Base-by-base conservation (phyloP, 225 moss, liverwort and hornwort genomes). In the Thuidium tamariscinum region DNA sequence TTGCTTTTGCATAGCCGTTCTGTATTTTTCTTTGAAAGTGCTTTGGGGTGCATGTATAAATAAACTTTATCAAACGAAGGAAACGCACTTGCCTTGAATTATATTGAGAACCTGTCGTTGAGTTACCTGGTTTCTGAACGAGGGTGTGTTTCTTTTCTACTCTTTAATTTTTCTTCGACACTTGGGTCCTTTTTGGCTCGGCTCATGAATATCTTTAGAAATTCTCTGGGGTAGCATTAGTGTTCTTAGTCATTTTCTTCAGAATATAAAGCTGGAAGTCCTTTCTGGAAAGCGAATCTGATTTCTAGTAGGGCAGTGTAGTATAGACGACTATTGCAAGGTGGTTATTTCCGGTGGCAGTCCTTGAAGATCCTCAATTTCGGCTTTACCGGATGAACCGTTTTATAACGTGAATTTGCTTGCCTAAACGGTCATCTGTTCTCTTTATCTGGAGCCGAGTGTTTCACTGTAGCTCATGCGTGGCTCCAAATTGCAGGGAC, bases 401-500 rank as follows among this genome's bases (percentile, higher is more conserved):
- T 74, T 54, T 62, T n/a, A 19, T 16, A 74, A 60, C 32, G 30
- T 46, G 59, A 88, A 36, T n/a, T 55, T 69, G 25, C 61, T 81
- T 75, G 26, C 20, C 30, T 66, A 52, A 21, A 66, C 73, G 60
- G 27, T 76, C 32, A 74, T 69, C 29, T 64, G 72, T 57, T 80
- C 34, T 82, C 63, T 48, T 70, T 61, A 25, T 44, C 23, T 69
- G 74, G 23, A 86, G 77, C 27, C 26, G 54, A 68, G 36, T 68
- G 52, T 59, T 83, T 36, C 61, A 18, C 19, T 79, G 16, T 54
- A 83, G 71, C 83, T 83, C 26, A n/a, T 74, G 42, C 81, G 62
- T 86, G 89, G 71, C 59, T 85, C 77, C 67, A 27, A 94, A 62
- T 75, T 83, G 52, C 95, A 99, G 98, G 85, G 99, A 99, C 90